Evolutionary conservation across 1,284 basidiomycete species (phyloP).

Genomic region (Trametes versicolor): DNA sequence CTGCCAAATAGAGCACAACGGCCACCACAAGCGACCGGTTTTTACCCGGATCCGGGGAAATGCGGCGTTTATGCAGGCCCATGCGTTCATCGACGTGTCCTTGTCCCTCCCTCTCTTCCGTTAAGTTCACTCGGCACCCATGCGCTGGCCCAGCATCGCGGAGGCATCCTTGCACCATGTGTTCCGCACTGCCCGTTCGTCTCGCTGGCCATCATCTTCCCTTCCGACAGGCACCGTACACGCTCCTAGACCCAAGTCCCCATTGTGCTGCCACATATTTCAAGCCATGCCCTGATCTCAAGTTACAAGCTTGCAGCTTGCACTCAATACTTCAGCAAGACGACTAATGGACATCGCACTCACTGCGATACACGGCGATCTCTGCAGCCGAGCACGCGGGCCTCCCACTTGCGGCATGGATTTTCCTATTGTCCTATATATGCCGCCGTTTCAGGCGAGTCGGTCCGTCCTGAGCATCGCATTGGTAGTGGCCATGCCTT

Average conservation of each 20-base stretch:
- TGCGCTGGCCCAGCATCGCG: not conserved
- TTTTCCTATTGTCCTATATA: not conserved
- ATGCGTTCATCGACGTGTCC: not conserved
- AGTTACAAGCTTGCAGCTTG: not conserved
- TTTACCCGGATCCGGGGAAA: not conserved
- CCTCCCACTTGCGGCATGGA: not conserved
- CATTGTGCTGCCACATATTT: too few species aligned
- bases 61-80: not conserved
- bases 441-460: not conserved
- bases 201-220: not conserved
- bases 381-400: not conserved
- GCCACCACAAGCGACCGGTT: not conserved
- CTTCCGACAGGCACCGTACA: not conserved
- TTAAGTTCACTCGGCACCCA: not conserved
- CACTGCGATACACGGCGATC: too few species aligned
- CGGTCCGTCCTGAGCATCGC: not conserved
- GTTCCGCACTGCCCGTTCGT: not conserved
- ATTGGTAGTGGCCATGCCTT: too few species aligned
- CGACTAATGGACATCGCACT: too few species aligned
- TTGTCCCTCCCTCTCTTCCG: not conserved
- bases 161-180: not conserved
- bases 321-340: not conserved
- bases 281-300: too few species aligned
- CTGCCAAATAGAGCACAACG: slow-evolving; percentile 7
- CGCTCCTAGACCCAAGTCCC: too few species aligned